These are phyloP conservation scores for Wolfiporia cocos DNA, from an alignment of 1,284 basidiomycete species.

Conservation along the genomic window DNA sequence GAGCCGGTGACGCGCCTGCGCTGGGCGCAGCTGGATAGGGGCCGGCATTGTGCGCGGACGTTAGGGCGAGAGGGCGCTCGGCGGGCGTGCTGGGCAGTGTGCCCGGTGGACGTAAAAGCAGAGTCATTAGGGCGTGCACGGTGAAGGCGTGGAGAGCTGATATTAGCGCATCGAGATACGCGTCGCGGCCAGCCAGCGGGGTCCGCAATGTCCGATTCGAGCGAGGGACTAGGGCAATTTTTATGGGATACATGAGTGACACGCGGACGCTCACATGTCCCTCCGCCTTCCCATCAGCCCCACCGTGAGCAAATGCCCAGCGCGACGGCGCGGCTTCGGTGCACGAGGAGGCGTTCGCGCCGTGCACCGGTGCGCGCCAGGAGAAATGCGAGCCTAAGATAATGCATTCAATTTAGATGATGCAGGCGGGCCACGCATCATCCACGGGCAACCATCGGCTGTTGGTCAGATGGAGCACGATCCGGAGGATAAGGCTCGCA, in stretches of 20 bases:
- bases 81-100: too few relatives aligned
- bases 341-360: too few relatives aligned
- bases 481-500: too few relatives aligned
- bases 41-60: too few relatives aligned
- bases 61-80: too few relatives aligned
- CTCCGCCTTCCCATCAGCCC: constrained; percentile 1
- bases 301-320: constrained; percentile 2
- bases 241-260: neutral
- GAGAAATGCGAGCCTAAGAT: constrained; percentile 8
- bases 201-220: neutral
- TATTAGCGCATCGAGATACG: too few relatives aligned
- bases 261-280: constrained; percentile 2
- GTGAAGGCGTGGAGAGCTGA: neutral
- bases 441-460: constrained; percentile 6
- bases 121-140: neutral
- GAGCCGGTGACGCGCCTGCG: too few relatives aligned
- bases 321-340: neutral
- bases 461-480: too few relatives aligned
- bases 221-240: neutral
- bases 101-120: neutral
- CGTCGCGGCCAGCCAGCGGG: too few relatives aligned
- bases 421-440: constrained; percentile 4
- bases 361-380: constrained; percentile 9
- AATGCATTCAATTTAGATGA: constrained; percentile 8
- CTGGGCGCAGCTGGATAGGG: too few relatives aligned